Evolutionary conservation across 495 filamentous ascomycete genomes (phyloP).

Genomic region (Trichoderma erinaceum): DNA sequence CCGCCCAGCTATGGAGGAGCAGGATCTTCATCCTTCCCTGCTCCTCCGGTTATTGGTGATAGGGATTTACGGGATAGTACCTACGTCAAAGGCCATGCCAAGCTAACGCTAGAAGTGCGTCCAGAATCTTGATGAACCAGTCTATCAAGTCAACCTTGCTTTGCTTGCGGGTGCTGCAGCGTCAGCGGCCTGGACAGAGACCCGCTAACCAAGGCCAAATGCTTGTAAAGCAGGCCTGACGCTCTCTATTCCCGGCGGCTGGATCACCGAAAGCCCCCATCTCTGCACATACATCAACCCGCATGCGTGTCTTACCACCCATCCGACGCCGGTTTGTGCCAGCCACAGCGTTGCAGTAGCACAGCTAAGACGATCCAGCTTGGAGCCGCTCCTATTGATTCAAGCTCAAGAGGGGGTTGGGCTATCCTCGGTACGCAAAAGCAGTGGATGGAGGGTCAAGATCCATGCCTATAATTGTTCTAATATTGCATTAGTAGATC

Average conservation of each 20-base stretch:
- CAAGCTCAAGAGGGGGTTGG: neutral
- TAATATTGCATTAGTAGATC: slow-evolving; percentile 4
- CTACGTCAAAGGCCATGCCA: neutral
- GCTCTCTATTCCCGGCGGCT: no score
- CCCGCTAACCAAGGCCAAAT: neutral
- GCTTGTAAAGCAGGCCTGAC: neutral
- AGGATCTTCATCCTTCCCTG: no score
- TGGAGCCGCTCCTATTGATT: neutral
- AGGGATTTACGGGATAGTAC: neutral
- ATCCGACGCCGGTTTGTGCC: no score
- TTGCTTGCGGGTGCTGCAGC: neutral
- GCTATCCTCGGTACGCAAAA: neutral
- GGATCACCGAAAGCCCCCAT: no score
- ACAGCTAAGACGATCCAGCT: no score
- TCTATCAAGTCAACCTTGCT: neutral
- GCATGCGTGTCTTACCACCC: no score
- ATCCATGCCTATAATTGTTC: slow-evolving; percentile 8
- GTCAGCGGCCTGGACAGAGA: neutral
- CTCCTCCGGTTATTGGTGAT: neutral
- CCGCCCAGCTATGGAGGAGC: no score
- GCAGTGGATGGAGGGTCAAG: neutral
- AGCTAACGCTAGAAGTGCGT: neutral
- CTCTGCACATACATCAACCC: no score
- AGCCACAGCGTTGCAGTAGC: no score
- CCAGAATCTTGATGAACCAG: neutral